Percentiles rank a stretch among this genome's conserved stretches.
phyloP scores from a whole-genome alignment of 768 basidiomycete species.

The Hirschioporus abietinus region DNA sequence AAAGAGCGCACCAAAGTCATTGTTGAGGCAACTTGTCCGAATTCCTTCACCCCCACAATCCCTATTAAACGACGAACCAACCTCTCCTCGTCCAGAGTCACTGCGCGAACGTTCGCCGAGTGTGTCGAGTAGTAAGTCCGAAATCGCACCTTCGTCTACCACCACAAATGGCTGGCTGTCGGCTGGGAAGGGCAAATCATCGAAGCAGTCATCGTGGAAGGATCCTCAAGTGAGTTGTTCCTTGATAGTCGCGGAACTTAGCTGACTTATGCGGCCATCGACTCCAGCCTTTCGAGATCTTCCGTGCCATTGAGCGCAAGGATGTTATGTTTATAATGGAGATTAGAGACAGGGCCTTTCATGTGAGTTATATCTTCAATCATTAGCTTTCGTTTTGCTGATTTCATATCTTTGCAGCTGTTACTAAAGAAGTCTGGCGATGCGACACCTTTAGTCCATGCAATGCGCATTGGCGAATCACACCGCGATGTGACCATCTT shows the following conservation, averaged over 20 bases:
- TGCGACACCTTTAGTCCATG: slow-evolving; percentile 85
- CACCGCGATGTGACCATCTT: slow-evolving; percentile 83
- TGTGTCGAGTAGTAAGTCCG: slow-evolving; percentile 18
- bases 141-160: slow-evolving; percentile 26
- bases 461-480: slow-evolving; percentile 72
- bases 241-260: slow-evolving; percentile 4
- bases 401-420: slow-evolving; percentile 36
- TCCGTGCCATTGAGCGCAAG: slow-evolving; percentile 80
- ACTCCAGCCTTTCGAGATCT: slow-evolving; percentile 55
- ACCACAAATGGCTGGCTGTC: slow-evolving; percentile 23
- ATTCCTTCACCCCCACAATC: slow-evolving; percentile 35
- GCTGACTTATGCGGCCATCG: background rate
- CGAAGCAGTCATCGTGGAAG: slow-evolving; percentile 33
- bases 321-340: slow-evolving; percentile 83
- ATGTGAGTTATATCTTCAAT: slow-evolving; percentile 41
- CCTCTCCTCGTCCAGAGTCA: slow-evolving; percentile 5
- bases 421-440: slow-evolving; percentile 82
- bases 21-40: slow-evolving; percentile 48
- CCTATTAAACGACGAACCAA: slow-evolving; percentile 10
- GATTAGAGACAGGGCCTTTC: slow-evolving; percentile 72
- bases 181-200: slow-evolving; percentile 16
- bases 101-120: slow-evolving; percentile 6
- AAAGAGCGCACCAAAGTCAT: slow-evolving; percentile 47
- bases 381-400: background rate
- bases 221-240: slow-evolving; percentile 43